Evolutionary conservation across 768 basidiomycete species (phyloP), one percentile per base, ranked within the genome.

Genomic region (Lyophyllum shimeji): DNA sequence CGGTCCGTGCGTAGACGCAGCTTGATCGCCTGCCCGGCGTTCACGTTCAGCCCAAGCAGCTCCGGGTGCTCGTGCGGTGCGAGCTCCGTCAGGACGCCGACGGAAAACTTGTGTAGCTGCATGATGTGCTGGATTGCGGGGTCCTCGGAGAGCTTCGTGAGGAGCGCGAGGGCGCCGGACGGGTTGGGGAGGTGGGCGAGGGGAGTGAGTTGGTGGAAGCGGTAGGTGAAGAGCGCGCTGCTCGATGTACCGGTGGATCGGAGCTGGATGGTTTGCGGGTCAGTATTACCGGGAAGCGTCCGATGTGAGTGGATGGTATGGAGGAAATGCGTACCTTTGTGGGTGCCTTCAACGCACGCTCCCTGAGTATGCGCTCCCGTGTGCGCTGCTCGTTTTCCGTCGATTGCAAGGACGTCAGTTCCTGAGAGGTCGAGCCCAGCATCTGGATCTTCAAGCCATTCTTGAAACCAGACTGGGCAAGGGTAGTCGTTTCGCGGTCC

Each of bases 21-120:
- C 64, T 85, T 86, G 61, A 92, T 89, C 20, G 76, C 70, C 60
- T 83, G 72, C 0, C 89, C 89, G 0, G 69, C 74, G 47, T 82
- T 83, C 46, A 79, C 78, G 62, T 91, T 91, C 37, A 89, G 74
- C 0, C 90, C 90, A 2, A 89, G 75, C 9, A 91, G 68, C 25
- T 82, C 73, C 0, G 89, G 88, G 55, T 86, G 79, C 64, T 90
- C 89, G 55, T 89, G 88, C 0, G 89, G 89, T 15, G 88, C 89
- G 17, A 92, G 81, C 69, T 92, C 89, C 1, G 89, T 90, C 43
- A 91, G 73, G 2, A 86, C 57, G 0, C 85, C 84, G 5, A 92
- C 87, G 0, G 82, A 76, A 60, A 89, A 85, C 56, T 82, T 67
- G 68, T 92, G 88, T 57, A 74, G 76, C 59, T 78, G 80, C 89